phyloP scores from a whole-genome alignment of 78 protist species.

The Polysphondylium violaceum region DNA sequence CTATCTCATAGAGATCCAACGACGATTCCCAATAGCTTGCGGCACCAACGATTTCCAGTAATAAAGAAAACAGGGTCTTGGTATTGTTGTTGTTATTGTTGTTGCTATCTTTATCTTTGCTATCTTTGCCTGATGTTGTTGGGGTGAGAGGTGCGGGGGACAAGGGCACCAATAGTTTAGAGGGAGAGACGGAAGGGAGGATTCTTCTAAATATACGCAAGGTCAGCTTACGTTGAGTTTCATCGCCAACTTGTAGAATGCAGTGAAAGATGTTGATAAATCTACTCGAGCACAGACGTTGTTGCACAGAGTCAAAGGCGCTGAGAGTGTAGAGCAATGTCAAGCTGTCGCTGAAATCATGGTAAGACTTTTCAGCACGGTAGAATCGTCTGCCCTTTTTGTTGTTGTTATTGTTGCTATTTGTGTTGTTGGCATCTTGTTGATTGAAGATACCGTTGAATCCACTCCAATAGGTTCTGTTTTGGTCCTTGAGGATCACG shows the following conservation, averaged over 20 bases:
- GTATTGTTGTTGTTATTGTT: not conserved
- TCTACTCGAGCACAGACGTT: constrained; percentile 23
- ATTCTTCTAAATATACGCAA: constrained; percentile 70
- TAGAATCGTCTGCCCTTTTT: constrained; percentile 26
- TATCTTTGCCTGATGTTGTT: not conserved
- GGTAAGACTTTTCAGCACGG: constrained; percentile 36
- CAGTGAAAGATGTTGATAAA: constrained; percentile 59
- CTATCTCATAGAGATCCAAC: constrained; percentile 34
- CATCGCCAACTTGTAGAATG: constrained; percentile 70
- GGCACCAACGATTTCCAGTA: constrained; percentile 66
- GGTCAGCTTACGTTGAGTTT: constrained; percentile 62
- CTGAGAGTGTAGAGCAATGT: constrained; percentile 41
- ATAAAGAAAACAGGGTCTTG: constrained; percentile 30
- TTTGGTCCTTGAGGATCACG: constrained; percentile 35
- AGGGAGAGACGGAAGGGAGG: constrained; percentile 41
- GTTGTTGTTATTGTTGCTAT: not conserved
- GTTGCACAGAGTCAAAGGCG: constrained; percentile 63
- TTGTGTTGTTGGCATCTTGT: not conserved
- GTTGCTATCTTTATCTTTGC: not conserved
- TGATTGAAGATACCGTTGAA: not conserved
- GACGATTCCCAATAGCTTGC: constrained; percentile 74
- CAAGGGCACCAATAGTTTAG: constrained; percentile 28
- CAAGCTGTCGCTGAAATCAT: constrained; percentile 34
- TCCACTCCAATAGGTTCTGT: constrained; percentile 58
- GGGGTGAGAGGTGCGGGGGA: not conserved